A percentile compares a stretch with the other conserved stretches of the same genome.
phyloP scores from a whole-genome alignment of 2,329 filamentous ascomycete genomes.

The Emergomyces pasteurianus region DNA sequence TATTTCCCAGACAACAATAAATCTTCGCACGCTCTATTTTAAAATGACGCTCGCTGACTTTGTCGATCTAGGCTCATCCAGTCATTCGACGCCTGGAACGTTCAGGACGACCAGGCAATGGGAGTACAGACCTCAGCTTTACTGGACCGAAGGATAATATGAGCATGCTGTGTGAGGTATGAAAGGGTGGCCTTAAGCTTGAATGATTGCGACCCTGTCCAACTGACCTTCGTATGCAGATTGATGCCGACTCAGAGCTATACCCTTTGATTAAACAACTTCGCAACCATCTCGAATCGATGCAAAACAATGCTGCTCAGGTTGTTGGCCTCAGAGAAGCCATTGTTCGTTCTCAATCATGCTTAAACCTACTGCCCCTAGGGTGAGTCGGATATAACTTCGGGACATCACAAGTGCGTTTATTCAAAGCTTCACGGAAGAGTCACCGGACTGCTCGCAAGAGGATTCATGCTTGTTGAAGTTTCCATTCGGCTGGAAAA shows the following conservation, averaged over 20 bases:
- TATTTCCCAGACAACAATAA: background rate
- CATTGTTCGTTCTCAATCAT: slow-evolving; percentile 21
- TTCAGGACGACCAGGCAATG: slow-evolving; percentile 8
- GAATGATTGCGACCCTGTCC: background rate
- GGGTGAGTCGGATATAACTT: slow-evolving; percentile 4
- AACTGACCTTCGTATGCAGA: slow-evolving; percentile 11
- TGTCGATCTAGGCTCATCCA: slow-evolving; percentile 25
- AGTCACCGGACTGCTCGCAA: background rate
- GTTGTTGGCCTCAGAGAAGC: slow-evolving; percentile 27
- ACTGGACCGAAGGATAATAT: slow-evolving; percentile 15
- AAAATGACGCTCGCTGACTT: slow-evolving; percentile 2
- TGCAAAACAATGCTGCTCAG: slow-evolving; percentile 30
- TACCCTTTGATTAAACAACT: slow-evolving; percentile 27
- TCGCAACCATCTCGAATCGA: slow-evolving; percentile 32
- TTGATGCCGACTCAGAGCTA: slow-evolving; percentile 26
- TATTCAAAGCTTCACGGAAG: background rate
- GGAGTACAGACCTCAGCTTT: slow-evolving; percentile 19
- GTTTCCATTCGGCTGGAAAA: background rate
- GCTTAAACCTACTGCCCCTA: slow-evolving; percentile 9
- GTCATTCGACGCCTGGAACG: slow-evolving; percentile 26
- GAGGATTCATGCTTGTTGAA: background rate
- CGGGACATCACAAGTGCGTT: background rate
- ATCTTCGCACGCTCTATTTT: no score
- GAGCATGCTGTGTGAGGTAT: slow-evolving; percentile 24
- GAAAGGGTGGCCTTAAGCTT: background rate